phyloP scores from a whole-genome alignment of 176 grass and related monocot genomes.

The Paspalum notatum region DNA sequence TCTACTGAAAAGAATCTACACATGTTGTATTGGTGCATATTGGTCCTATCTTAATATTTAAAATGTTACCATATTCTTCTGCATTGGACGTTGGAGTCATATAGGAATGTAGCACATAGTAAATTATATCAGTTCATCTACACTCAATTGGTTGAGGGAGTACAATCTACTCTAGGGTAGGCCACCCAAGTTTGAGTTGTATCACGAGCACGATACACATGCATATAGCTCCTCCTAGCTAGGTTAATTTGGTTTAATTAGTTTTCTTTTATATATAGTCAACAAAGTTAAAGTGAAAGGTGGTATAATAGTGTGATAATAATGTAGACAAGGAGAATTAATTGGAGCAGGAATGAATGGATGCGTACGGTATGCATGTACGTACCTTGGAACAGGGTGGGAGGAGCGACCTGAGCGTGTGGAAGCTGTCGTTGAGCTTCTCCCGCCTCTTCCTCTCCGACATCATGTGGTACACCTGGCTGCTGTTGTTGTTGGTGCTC shows the following conservation, averaged over 20 bases:
- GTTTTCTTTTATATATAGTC: too few relatives aligned
- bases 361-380: too few relatives aligned
- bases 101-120: too few relatives aligned
- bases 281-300: neutral
- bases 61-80: neutral
- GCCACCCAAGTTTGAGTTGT: too few relatives aligned
- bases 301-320: neutral
- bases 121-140: neutral
- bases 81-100: neutral
- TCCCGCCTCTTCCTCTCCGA: constrained; percentile 86
- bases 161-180: too few relatives aligned
- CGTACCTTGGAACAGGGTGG: constrained; percentile 81
- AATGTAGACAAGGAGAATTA: neutral
- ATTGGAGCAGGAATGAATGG: neutral
- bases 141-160: neutral
- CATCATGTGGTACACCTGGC: constrained; percentile 82
- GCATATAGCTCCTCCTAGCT: too few relatives aligned
- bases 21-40: neutral
- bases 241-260: too few relatives aligned
- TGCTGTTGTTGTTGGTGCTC: constrained; percentile 37
- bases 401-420: constrained; percentile 65
- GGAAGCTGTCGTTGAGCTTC: constrained; percentile 88
- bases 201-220: too few relatives aligned
- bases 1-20: neutral
- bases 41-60: neutral